Conservation (phyloP, 2,329 filamentous ascomycete species). For the Chaetothyriales sp. region DNA sequence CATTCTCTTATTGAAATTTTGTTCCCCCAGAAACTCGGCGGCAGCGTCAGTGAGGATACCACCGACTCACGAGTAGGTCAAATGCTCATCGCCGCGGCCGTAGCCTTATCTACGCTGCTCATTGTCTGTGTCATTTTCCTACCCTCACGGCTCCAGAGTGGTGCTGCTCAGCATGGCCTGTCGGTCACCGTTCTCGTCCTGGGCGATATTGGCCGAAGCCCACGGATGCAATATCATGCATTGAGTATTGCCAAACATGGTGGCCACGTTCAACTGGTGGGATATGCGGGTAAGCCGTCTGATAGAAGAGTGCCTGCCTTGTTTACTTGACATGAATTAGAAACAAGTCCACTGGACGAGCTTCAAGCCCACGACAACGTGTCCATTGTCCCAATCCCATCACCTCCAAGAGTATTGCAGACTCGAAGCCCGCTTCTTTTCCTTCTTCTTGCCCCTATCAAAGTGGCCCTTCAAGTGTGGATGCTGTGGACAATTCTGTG, state of each 20-base stretch:
- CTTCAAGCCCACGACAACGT: conserved; percentile 55
- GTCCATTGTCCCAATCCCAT: conserved; percentile 52
- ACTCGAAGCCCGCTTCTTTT: conserved; percentile 60
- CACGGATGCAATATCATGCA: conserved; percentile 97
- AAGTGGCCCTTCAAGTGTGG: conserved; percentile 69
- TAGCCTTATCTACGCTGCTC: conserved; percentile 30
- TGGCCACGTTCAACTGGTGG: conserved; percentile 67
- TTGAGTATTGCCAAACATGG: conserved; percentile 76
- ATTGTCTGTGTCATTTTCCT: conserved; percentile 36
- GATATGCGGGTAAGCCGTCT: conserved; percentile 54
- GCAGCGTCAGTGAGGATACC: background rate
- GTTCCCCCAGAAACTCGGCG: background rate
- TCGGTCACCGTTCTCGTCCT: conserved; percentile 75
- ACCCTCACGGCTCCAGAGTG: conserved; percentile 35
- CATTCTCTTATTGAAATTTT: background rate
- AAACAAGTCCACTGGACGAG: conserved; percentile 68
- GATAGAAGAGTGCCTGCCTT: conserved; percentile 2
- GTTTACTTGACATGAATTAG: conserved; percentile 27
- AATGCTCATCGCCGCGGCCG: conserved; percentile 7
- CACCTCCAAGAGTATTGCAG: conserved; percentile 51
- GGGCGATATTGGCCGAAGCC: conserved; percentile 87
- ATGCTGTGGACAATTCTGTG: conserved; percentile 56
- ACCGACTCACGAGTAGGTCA: background rate
- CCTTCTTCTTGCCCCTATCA: conserved; percentile 61
- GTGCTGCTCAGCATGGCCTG: background rate